These are phyloP conservation scores for Fomitopsis betulina DNA, from an alignment of 1,284 basidiomycete genomes.

Conservation along the genomic window DNA sequence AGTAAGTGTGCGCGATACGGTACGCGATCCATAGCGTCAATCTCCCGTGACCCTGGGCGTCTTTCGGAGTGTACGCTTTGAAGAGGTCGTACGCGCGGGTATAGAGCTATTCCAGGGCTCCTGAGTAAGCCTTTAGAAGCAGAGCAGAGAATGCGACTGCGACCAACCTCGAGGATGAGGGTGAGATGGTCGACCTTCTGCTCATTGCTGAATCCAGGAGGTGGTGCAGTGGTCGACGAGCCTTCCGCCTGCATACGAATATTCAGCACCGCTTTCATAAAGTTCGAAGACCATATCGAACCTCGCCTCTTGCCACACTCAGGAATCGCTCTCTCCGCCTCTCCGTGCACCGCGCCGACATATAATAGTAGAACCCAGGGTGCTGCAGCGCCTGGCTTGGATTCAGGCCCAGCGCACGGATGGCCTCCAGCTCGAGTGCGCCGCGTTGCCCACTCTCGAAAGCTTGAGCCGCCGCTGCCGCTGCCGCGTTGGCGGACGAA, in stretches of 20 bases:
- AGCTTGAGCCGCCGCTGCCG: constrained; percentile 25
- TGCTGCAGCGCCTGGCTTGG: constrained; percentile 77
- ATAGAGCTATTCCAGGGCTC: constrained; percentile 54
- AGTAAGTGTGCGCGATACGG: constrained; percentile 82
- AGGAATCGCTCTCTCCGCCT: constrained; percentile 66
- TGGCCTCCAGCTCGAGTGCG: constrained; percentile 43
- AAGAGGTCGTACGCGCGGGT: constrained; percentile 89
- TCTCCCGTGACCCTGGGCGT: constrained; percentile 51
- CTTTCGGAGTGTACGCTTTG: constrained; percentile 61
- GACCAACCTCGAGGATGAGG: constrained; percentile 70
- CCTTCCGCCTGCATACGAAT: constrained; percentile 8
- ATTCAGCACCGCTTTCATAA: not conserved
- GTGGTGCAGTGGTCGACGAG: constrained; percentile 24
- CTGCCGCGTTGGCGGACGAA: constrained; percentile 21
- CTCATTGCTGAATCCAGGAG: constrained; percentile 77
- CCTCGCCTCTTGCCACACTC: constrained; percentile 55
- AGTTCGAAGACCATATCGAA: constrained; percentile 15
- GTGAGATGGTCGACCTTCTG: constrained; percentile 85
- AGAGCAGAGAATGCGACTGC: not conserved
- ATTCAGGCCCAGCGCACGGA: constrained; percentile 59
- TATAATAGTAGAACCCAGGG: constrained; percentile 88
- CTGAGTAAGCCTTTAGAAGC: not conserved
- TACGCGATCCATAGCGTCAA: constrained; percentile 83
- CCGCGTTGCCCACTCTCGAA: constrained; percentile 25
- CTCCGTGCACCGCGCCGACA: constrained; percentile 81